phyloP scores from a whole-genome alignment of 176 grass and related monocot genomes.

The Aegilops tauschii region DNA sequence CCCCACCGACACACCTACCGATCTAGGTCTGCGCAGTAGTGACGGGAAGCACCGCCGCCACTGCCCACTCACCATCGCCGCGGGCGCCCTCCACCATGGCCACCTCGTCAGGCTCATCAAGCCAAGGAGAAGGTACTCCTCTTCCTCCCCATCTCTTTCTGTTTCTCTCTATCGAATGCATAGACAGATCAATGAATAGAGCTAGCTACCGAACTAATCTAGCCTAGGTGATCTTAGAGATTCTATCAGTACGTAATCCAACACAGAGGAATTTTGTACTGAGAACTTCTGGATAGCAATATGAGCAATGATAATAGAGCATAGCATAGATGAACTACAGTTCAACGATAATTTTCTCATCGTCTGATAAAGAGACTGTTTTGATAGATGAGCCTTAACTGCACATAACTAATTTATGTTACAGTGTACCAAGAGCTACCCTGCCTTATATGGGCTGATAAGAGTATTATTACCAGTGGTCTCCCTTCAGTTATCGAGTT shows the following conservation, averaged over 20 bases:
- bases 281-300: not conserved
- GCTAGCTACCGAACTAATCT: no score
- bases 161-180: no score
- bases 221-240: no score
- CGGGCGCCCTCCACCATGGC: no score
- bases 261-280: not conserved
- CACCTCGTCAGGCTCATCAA: no score
- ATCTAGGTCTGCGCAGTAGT: no score
- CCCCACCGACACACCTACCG: no score
- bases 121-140: no score
- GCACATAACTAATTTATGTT: not conserved
- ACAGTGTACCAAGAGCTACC: not conserved
- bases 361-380: not conserved
- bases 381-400: not conserved
- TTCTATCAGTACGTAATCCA: not conserved
- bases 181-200: no score
- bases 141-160: no score
- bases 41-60: no score
- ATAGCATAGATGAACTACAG: not conserved
- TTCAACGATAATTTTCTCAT: not conserved
- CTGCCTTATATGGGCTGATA: not conserved
- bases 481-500: not conserved
- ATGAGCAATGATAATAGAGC: not conserved
- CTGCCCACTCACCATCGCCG: no score
- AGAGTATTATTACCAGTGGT: not conserved